Base-by-base conservation (phyloP, 768 basidiomycete genomes). In the Leccinum fibrillosum region DNA sequence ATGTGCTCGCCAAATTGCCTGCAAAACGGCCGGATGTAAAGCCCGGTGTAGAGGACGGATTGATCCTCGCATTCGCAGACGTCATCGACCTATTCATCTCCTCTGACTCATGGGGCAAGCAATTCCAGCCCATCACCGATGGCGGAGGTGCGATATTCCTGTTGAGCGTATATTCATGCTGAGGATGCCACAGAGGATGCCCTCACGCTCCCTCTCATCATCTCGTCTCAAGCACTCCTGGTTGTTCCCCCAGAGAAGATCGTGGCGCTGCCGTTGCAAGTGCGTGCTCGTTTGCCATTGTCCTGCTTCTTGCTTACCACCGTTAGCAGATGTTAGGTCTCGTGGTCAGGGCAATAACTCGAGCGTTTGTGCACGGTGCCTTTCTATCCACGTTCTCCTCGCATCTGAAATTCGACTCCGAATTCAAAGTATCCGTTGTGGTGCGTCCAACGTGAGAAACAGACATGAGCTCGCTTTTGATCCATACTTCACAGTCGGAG, bases 51-150 rank as follows among this genome's bases (percentile, higher is more conserved):
- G 86, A 92, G 69, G 81, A 87, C 54, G 86, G 89, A 64, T 68
- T 84, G 25, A 75, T 91, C 30, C 75, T 92, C 26, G 82, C 87
- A 3, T 75, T 90, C 26, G 89, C 90, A 8, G 89, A 91, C 66
- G 80, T 88, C 23, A 81, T 91, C 69, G 89, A 91, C 62, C 72
- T 79, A 11, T 84, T 86, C 60, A 63, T 66, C 17, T 68, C 66
- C 7, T 72, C 75, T 5, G 71, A 69, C 49, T 76, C 76, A 15
- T 90, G 89, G 89, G 84, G 86, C 66, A 80, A 77, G 53, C 88
- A 91, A 64, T 90, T 90, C 66, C 78, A 78, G 56, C 80, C 81
- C n/a, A 74, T 75, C 17, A 74, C 77, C 6, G 78, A 80, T 62
- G 78, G 74, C 65, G 75, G 62, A 57, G 74, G 74, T 67, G 73